Evolutionary conservation across 2,329 filamentous ascomycete genomes (phyloP), one percentile per base, ranked within the genome.

Genomic region (Epichloe gansuensis): DNA sequence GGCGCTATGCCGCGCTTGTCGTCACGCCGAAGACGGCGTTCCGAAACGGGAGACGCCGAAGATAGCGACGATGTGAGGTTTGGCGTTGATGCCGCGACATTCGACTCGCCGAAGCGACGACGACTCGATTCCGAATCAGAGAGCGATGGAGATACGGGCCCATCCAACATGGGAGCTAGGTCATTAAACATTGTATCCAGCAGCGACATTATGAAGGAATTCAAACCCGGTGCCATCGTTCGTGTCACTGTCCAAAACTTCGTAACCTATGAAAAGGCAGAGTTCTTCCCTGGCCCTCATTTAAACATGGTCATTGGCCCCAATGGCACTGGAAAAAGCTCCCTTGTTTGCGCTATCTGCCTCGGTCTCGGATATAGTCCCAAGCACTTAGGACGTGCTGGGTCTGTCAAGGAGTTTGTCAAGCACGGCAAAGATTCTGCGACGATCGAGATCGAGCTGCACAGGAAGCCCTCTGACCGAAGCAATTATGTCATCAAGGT

Each of bases 221-320:
- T 77, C 55, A 77, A 87, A 57, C 82, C 89, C 3, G 93, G 93
- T 11, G 85, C 93, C 9, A 94, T 98, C 59, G 82, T 96, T 47
- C 81, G 90, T 38, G 89, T 98, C 47, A 85, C 82, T 59, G 76
- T 97, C 44, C 79, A 77, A 47, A 87, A 97, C 67, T 98, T 98
- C 60, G 89, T 98, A 51, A 98, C 93, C 0, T 98, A 98, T 69
- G 89, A 87, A 48, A 82, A 84, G 50, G 91, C 89, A 51, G 90
- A 95, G 58, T 96, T 97, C 67, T 81, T 85, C 53, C 89, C 89
- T 12, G 93, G 93, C 0, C 91, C 93, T 1, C 91, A 87, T 64
- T 69, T 98, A 62, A 98, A 98, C 66, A 97, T 98, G 91, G 84
- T 98, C 50, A 95, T 98, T 59, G 93, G 93, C 0, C 93, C 93